Evolutionary conservation across 169 alveolate species (phyloP).

Genomic region (Plasmodium vinckei): DNA sequence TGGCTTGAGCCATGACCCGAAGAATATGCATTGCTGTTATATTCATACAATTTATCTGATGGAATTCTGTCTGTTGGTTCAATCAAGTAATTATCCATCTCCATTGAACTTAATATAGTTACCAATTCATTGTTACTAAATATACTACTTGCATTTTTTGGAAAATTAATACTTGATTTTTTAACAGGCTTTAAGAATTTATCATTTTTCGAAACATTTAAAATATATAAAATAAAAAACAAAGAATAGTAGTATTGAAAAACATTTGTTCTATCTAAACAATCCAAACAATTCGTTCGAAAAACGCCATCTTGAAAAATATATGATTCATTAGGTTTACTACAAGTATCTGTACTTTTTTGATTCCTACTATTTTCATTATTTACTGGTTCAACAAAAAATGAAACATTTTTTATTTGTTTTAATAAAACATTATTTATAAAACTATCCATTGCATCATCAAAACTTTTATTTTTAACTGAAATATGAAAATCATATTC

Average conservation of each 20-base stretch:
- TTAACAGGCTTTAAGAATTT: constrained; percentile 41
- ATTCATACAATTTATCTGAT: constrained; percentile 18
- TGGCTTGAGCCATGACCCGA: too few relatives aligned
- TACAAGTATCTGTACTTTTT: neutral
- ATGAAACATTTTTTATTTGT: constrained; percentile 62
- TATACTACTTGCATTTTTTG: constrained; percentile 50
- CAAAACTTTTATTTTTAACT: constrained; percentile 70
- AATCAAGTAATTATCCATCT: constrained; percentile 43
- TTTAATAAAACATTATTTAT: constrained; percentile 68
- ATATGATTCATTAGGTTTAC: neutral
- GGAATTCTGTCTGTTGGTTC: constrained; percentile 32
- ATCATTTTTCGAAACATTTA: constrained; percentile 61
- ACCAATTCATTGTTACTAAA: constrained; percentile 23
- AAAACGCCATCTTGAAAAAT: constrained; percentile 92
- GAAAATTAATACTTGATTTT: constrained; percentile 41
- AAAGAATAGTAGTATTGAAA: constrained; percentile 89
- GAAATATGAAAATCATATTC: constrained; percentile 78
- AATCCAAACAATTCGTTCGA: constrained; percentile 98
- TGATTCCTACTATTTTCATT: neutral
- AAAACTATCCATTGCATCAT: constrained; percentile 80
- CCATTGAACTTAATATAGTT: constrained; percentile 40
- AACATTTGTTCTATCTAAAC: constrained; percentile 98
- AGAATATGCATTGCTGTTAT: constrained; percentile 1
- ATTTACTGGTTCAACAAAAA: constrained; percentile 60
- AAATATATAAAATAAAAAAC: constrained; percentile 44